These are phyloP conservation scores for Fusarium compactum DNA, from an alignment of 2,329 filamentous ascomycete species.

Conservation along the genomic window DNA sequence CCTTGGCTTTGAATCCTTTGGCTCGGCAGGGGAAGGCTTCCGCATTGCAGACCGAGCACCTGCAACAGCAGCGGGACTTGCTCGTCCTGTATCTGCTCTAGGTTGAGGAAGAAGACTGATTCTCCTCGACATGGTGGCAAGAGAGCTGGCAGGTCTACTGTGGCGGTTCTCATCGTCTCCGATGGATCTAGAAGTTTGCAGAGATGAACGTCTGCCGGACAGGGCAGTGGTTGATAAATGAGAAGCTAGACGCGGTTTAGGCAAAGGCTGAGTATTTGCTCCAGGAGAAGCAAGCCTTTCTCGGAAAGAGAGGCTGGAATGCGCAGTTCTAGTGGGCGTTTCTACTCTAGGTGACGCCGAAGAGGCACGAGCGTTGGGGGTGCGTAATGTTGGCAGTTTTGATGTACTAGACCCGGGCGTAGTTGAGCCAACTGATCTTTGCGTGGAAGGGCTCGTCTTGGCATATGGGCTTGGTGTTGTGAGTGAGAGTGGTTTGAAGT, in stretches of 20 bases:
- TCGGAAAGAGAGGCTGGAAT: slow-evolving; percentile 64
- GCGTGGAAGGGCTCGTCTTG: slow-evolving; percentile 57
- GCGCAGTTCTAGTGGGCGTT: slow-evolving; percentile 59
- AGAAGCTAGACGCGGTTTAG: slow-evolving; percentile 59
- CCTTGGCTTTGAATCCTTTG: slow-evolving; percentile 60
- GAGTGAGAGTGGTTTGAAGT: slow-evolving; percentile 72
- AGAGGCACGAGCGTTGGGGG: slow-evolving; percentile 59
- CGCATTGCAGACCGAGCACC: slow-evolving; percentile 56
- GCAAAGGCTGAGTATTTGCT: slow-evolving; percentile 60
- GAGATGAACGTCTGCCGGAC: slow-evolving; percentile 64
- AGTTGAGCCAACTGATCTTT: slow-evolving; percentile 58
- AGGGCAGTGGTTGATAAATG: slow-evolving; percentile 60
- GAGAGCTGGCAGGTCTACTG: slow-evolving; percentile 67
- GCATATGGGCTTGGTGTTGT: slow-evolving; percentile 71
- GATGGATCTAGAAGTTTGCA: slow-evolving; percentile 61
- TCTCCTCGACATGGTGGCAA: slow-evolving; percentile 63
- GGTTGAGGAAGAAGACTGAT: slow-evolving; percentile 67
- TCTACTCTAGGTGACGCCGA: slow-evolving; percentile 62
- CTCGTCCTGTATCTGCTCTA: slow-evolving; percentile 58
- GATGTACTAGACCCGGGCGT: slow-evolving; percentile 58
- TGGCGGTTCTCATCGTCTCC: slow-evolving; percentile 45
- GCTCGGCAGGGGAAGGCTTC: slow-evolving; percentile 46
- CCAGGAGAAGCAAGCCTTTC: slow-evolving; percentile 65
- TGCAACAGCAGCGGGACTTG: slow-evolving; percentile 62
- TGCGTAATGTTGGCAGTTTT: slow-evolving; percentile 63